Evolutionary conservation across 768 basidiomycete genomes (phyloP), one percentile per base, ranked within the genome.

Genomic region (Phylloporus arenicola): DNA sequence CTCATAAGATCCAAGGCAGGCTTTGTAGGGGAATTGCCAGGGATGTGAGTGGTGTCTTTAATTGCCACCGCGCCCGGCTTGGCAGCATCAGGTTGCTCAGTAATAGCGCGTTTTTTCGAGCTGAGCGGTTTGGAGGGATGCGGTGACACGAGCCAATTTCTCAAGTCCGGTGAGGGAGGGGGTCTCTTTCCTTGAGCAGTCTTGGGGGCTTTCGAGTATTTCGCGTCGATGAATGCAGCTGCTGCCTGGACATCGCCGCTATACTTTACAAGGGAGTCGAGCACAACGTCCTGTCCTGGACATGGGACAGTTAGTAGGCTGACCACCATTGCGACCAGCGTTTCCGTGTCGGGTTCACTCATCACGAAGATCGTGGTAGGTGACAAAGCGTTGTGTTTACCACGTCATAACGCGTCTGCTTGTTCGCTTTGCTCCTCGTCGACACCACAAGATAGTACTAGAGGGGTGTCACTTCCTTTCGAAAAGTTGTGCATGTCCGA

Each of bases 291-390:
- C 38, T 75, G 72, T 29, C 70, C 64, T 4, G 71, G 65, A 13
- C 56, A 53, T 47, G 63, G 63, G 22, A 46, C 48, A 43, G 59
- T 50, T 14, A 88, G 64, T 13, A 86, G 68, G 61, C 85, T 88
- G 14, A 72, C 68, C n/a, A 88, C 78, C 50, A 87, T 69, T 10
- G 80, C 85, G 38, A 90, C 70, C 30, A 88, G 72, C 7, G 72
- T 79, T 27, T 90, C 88, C 0, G 84, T 90, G 66, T 87, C 84
- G 9, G 34, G 42, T 27, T 56, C 60, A 7, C 46, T 56, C 67
- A 70, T 50, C 19, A 14, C 14, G 13, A 33, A 8, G 10, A 14
- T 33, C 13, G 34, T 22, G 6, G 14, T 22, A 22, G 25, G 30
- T 8, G 30, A 34, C 34, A 12, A 16, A 33, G n/a, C n/a, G n/a